Conservation (phyloP, 129 eudicot genomes). For the Saposhnikovia divaricata region DNA sequence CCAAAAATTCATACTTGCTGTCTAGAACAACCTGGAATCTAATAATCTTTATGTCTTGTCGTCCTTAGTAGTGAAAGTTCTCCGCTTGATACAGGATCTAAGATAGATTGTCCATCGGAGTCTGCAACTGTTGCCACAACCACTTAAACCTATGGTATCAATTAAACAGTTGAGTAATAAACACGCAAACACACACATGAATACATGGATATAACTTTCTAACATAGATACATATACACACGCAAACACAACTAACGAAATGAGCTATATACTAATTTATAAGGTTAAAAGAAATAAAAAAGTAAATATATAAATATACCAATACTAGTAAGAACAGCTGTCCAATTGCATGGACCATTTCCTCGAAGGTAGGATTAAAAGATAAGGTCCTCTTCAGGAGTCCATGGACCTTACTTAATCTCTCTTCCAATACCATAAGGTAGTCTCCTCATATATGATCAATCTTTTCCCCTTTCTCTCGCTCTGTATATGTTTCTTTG, state of each 20-base stretch:
- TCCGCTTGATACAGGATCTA: conserved; percentile 37
- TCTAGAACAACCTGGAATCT: conserved; percentile 44
- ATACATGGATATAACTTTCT: no score
- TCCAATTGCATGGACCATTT: conserved; percentile 42
- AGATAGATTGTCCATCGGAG: conserved; percentile 45
- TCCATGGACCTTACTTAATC: conserved; percentile 35
- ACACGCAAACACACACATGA: no score
- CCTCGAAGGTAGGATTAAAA: conserved; percentile 32
- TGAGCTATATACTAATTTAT: no score
- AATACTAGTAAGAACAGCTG: conserved; percentile 32
- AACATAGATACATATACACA: no score
- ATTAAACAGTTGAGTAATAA: no score
- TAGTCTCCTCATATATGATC: background rate
- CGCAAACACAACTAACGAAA: no score
- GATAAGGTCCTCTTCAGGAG: conserved; percentile 36
- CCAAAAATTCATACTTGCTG: conserved; percentile 12
- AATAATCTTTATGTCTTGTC: conserved; percentile 31
- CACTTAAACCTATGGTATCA: conserved; percentile 20
- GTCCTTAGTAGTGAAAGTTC: conserved; percentile 27
- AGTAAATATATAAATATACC: background rate
- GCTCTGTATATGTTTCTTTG: no score
- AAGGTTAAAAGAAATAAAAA: no score
- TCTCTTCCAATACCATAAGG: background rate
- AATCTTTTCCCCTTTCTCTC: background rate
- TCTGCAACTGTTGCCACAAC: conserved; percentile 45